Conservation (phyloP, 2,329 filamentous ascomycete genomes). For the Alternaria alternata region DNA sequence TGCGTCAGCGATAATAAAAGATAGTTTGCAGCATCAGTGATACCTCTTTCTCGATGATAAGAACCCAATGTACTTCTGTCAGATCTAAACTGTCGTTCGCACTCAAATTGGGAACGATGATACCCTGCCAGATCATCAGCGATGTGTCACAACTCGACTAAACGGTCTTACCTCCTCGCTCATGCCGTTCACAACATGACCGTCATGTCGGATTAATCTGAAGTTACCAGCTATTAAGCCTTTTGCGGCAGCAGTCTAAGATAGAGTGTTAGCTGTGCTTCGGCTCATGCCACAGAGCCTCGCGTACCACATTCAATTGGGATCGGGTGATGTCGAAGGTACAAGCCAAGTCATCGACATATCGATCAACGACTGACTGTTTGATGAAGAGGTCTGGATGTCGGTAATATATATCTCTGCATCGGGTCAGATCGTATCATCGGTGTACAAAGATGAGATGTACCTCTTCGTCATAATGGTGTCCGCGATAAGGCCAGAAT, state of each 20-base stretch:
- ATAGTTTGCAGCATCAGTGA: constrained; percentile 7
- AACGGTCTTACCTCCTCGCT: constrained; percentile 50
- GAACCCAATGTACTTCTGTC: constrained; percentile 66
- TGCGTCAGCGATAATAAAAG: constrained; percentile 23
- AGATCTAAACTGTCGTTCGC: constrained; percentile 62
- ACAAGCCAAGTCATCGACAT: constrained; percentile 77
- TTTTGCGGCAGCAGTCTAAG: constrained; percentile 75
- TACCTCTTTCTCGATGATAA: constrained; percentile 83
- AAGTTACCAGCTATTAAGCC: constrained; percentile 72
- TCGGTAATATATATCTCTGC: constrained; percentile 81
- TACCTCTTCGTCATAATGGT: constrained; percentile 66
- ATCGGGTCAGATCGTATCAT: constrained; percentile 14
- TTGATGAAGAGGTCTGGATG: constrained; percentile 74
- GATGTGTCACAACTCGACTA: no score
- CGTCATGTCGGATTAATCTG: constrained; percentile 57
- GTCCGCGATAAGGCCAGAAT: constrained; percentile 59
- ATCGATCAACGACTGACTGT: constrained; percentile 73
- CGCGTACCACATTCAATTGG: constrained; percentile 72
- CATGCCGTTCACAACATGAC: constrained; percentile 52
- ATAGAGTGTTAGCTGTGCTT: neutral
- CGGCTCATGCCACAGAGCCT: constrained; percentile 33
- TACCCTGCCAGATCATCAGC: constrained; percentile 59
- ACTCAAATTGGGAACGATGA: constrained; percentile 65
- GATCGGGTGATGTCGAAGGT: constrained; percentile 71
- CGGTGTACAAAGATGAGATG: neutral